Conservation (phyloP, 2,329 filamentous ascomycete species). For the Metarhizium guizhouense region DNA sequence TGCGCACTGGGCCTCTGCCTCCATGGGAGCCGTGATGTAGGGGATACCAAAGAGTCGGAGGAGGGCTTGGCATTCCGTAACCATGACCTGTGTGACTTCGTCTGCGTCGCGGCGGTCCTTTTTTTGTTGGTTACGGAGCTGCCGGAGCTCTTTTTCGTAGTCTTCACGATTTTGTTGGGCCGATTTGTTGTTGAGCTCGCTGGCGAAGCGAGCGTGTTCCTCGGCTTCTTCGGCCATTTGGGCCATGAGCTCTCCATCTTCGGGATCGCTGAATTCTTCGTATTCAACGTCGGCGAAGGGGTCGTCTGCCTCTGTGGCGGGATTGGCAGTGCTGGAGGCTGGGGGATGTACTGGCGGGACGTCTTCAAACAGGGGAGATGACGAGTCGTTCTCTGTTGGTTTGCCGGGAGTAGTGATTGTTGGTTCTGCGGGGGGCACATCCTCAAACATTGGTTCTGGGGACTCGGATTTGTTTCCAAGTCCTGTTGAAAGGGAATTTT, state of each 20-base stretch:
- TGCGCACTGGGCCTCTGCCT: slow-evolving; percentile 95
- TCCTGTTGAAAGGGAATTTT: background rate
- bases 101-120: slow-evolving; percentile 94
- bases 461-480: slow-evolving; percentile 18
- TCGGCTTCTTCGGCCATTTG: slow-evolving; percentile 86
- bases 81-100: slow-evolving; percentile 94
- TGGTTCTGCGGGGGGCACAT: slow-evolving; percentile 20
- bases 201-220: slow-evolving; percentile 89
- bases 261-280: slow-evolving; percentile 72
- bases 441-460: slow-evolving; percentile 27
- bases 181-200: slow-evolving; percentile 70
- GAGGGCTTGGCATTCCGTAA: slow-evolving; percentile 87
- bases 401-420: background rate
- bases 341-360: background rate
- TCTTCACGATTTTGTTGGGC: slow-evolving; percentile 61
- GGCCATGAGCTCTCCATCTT: slow-evolving; percentile 81
- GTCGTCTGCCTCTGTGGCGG: slow-evolving; percentile 26
- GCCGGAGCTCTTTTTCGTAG: slow-evolving; percentile 80
- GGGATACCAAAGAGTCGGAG: slow-evolving; percentile 86
- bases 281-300: slow-evolving; percentile 54
- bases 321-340: background rate
- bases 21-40: slow-evolving; percentile 97
- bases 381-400: background rate
- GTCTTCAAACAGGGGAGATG: slow-evolving; percentile 9
- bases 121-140: slow-evolving; percentile 87